Evolutionary conservation across 768 basidiomycete genomes (phyloP).

Genomic region (Tylopilus subfusipes): DNA sequence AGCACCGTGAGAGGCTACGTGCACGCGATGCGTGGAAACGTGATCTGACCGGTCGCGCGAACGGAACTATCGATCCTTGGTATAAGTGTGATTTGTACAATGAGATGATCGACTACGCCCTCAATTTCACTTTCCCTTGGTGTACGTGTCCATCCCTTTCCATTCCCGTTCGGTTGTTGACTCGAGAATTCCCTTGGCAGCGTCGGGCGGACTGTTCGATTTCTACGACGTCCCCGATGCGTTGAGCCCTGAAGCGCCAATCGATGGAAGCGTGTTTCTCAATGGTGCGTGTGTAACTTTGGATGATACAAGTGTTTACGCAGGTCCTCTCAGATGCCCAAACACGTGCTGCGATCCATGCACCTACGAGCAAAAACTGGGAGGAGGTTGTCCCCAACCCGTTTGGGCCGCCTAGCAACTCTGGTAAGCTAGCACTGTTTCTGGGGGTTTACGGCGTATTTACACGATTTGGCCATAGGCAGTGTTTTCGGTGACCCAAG

Average conservation of each 20-base stretch:
- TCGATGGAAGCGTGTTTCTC: constrained; percentile 52
- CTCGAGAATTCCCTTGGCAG: not conserved
- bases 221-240: constrained; percentile 47
- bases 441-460: not conserved
- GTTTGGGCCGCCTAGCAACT: constrained; percentile 10
- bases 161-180: not conserved
- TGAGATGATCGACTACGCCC: constrained; percentile 65
- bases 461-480: constrained; percentile 3
- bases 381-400: constrained; percentile 18
- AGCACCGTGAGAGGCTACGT: constrained; percentile 21
- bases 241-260: constrained; percentile 41
- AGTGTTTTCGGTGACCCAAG: constrained; percentile 28
- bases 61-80: constrained; percentile 57
- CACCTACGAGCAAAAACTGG: constrained; percentile 59
- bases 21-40: constrained; percentile 38
- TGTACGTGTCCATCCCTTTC: constrained; percentile 26
- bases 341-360: constrained; percentile 59
- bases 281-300: constrained; percentile 46
- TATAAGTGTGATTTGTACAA: constrained; percentile 59
- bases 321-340: constrained; percentile 38
- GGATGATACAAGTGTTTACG: constrained; percentile 42
- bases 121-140: constrained; percentile 68
- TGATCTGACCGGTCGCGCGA: constrained; percentile 46
- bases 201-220: constrained; percentile 34
- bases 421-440: constrained; percentile 13